A percentile compares a stretch with the other conserved stretches of the same genome.
Evolutionary conservation across 2,329 filamentous ascomycete species (phyloP).

Genomic region (Apiospora phragmitis): DNA sequence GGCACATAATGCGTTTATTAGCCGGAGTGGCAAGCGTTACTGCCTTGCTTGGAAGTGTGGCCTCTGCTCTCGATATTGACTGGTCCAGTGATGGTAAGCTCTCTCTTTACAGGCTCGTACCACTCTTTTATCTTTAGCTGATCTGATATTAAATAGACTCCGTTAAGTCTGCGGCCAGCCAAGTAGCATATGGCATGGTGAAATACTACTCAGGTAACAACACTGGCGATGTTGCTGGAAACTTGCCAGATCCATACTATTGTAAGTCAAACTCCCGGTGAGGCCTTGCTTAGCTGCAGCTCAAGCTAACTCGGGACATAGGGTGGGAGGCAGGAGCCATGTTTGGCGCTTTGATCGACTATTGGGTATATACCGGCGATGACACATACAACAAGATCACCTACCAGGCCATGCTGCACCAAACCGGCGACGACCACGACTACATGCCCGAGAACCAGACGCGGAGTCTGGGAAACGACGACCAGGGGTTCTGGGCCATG

Average conservation of each 20-base stretch:
- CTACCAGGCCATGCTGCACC: constrained; percentile 59
- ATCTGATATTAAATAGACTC: neutral
- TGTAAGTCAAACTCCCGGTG: constrained; percentile 53
- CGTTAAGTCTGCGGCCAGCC: constrained; percentile 38
- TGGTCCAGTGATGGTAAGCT: constrained; percentile 1
- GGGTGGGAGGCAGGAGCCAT: constrained; percentile 75
- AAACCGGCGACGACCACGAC: constrained; percentile 58
- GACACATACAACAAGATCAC: constrained; percentile 61
- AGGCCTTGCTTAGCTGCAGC: no score
- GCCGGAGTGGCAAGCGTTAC: neutral
- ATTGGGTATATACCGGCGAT: constrained; percentile 71
- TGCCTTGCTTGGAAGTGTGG: neutral
- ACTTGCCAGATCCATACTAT: constrained; percentile 63
- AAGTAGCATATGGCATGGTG: constrained; percentile 48
- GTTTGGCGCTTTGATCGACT: constrained; percentile 71
- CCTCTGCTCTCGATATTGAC: constrained; percentile 8
- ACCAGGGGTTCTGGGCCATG: constrained; percentile 85
- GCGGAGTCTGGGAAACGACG: constrained; percentile 66
- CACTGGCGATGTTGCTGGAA: constrained; percentile 58
- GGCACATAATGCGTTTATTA: neutral
- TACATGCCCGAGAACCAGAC: constrained; percentile 70
- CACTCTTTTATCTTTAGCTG: neutral
- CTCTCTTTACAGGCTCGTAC: no score
- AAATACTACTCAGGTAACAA: constrained; percentile 54
- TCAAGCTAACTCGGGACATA: constrained; percentile 24